Base-by-base conservation (phyloP, 2,329 filamentous ascomycete species). In the Pseudogymnoascus sp. region DNA sequence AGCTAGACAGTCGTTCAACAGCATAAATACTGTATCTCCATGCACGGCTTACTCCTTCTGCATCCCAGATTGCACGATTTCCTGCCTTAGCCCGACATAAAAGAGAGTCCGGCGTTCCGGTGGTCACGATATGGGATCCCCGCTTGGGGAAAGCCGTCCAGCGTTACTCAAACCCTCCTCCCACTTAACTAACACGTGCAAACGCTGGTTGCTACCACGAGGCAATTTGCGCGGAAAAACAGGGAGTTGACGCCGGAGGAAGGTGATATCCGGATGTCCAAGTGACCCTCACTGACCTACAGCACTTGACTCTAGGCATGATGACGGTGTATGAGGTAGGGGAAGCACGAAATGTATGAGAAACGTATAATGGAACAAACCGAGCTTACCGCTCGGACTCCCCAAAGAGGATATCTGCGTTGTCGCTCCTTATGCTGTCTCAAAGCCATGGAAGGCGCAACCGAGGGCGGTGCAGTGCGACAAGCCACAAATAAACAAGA, bases 191-290 rank as follows among this genome's bases (percentile, higher is more conserved):
- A 33, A 10, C 50, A 56, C 50, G 50, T 56, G 50, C 50, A 18
- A 56, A 56, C 7, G 23, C 14, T 16, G 23, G 23, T 31, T 28
- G 14, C 23, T 16, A 53, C 23, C 23, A 53, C 4, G 44, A 31
- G 44, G 23, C 14, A 31, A n/a, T 16, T 28, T 53, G 25, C 4
- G 50, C 6, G 50, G n/a, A 18, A 12, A 33, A 33, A 18, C 50
- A 56, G 28, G 25, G 50, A 56, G 25, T 56, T 31, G 50, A 56
- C 25, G 10, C n/a, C 50, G n/a, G 50, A 28, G 50, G 25, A 33
- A 56, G 28, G 50, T 56, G 50, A 12, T 56, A 56, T 56, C 28
- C 28, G 28, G 28, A 56, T 56, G 50, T 56, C 50, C 50, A 56
- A 56, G 16, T 56, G 50, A 33, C 50, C 50, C 2, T 31, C 50